These are phyloP conservation scores for Penicillium dipodomyicola DNA, from an alignment of 495 filamentous ascomycete genomes.

Conservation along the genomic window DNA sequence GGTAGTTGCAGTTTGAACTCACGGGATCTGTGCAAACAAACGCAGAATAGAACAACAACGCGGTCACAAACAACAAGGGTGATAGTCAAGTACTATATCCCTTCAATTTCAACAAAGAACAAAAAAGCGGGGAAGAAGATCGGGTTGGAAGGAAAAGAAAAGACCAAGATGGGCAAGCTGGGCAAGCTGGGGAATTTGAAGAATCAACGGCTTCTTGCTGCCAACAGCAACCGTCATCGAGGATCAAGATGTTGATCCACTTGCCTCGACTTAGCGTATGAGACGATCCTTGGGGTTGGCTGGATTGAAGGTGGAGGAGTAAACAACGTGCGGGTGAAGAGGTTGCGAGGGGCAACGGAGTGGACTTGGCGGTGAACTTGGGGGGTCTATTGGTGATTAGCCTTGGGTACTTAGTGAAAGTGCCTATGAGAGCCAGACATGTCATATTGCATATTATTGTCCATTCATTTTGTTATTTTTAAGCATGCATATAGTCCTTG, in stretches of 20 bases:
- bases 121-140: constrained; percentile 23
- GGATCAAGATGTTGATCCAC: constrained; percentile 28
- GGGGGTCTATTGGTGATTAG: constrained; percentile 4
- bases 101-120: constrained; percentile 14
- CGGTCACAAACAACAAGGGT: constrained; percentile 5
- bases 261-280: constrained; percentile 29
- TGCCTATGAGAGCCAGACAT: constrained; percentile 5
- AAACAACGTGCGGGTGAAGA: constrained; percentile 38
- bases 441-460: constrained; percentile 13
- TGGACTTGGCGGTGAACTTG: constrained; percentile 25
- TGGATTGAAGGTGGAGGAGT: constrained; percentile 29
- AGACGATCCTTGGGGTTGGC: constrained; percentile 32
- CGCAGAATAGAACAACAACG: constrained; percentile 26
- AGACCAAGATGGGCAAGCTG: constrained; percentile 14
- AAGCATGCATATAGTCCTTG: constrained; percentile 1
- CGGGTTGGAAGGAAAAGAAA: constrained; percentile 17
- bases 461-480: neutral
- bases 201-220: constrained; percentile 20
- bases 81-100: constrained; percentile 6
- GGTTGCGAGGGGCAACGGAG: constrained; percentile 45
- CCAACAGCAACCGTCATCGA: constrained; percentile 31
- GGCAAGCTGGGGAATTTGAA: constrained; percentile 35
- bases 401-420: constrained; percentile 6
- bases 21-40: constrained; percentile 28
- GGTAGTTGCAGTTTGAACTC: constrained; percentile 27